phyloP scores from a whole-genome alignment of 768 basidiomycete genomes.

The Megacollybia marginata region DNA sequence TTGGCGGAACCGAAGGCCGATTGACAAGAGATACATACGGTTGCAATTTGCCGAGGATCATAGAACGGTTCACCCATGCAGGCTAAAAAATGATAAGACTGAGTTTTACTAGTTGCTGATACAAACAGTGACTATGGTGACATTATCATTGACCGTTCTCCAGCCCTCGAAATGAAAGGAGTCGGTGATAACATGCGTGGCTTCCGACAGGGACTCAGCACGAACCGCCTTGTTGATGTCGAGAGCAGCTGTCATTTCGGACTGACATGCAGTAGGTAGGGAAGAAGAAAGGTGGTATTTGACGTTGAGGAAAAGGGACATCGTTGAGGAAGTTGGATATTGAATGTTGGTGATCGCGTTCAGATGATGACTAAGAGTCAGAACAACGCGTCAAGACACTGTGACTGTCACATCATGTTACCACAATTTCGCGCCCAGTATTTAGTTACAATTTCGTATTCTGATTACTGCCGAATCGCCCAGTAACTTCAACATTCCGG shows the following conservation, averaged over 20 bases:
- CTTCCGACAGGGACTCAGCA: constrained; percentile 23
- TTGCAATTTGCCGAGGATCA: constrained; percentile 50
- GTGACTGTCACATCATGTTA: neutral
- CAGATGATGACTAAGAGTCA: neutral
- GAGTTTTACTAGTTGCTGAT: neutral
- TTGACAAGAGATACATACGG: constrained; percentile 29
- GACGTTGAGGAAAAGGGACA: constrained; percentile 31
- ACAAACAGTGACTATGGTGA: constrained; percentile 31
- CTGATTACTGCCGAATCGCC: constrained; percentile 8
- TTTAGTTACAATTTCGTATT: neutral
- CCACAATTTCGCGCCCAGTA: neutral
- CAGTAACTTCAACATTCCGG: constrained; percentile 52
- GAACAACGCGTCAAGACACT: neutral
- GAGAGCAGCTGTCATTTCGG: constrained; percentile 41
- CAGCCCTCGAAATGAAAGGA: constrained; percentile 49
- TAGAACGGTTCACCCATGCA: constrained; percentile 64
- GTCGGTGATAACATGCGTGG: constrained; percentile 54
- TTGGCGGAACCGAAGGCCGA: neutral
- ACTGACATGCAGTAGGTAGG: constrained; percentile 29
- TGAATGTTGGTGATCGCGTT: neutral
- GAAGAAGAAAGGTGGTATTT: constrained; percentile 45
- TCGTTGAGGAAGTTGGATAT: neutral
- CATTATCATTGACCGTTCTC: constrained; percentile 28
- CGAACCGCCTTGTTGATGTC: constrained; percentile 42
- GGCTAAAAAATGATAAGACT: constrained; percentile 25